Evolutionary conservation across 164 flowering plant genomes (phyloP).

Genomic region (Cinnamomum micranthum): DNA sequence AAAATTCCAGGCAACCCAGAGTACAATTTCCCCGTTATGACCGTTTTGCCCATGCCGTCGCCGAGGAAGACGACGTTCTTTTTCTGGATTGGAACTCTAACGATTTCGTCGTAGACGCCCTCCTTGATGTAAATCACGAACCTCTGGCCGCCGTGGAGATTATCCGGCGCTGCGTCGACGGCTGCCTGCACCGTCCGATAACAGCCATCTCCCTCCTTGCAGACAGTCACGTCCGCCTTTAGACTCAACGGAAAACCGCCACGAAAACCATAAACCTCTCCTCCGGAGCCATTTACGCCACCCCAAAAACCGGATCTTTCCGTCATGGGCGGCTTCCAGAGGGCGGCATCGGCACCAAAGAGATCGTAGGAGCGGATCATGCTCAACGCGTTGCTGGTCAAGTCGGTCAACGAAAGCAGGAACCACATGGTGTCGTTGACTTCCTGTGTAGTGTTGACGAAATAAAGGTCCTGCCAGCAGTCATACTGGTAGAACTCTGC

Average conservation of each 20-base stretch:
- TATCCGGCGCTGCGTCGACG: constrained; percentile 61
- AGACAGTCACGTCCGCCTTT: constrained; percentile 58
- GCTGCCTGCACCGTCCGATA: constrained; percentile 68
- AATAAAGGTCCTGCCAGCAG: constrained; percentile 66
- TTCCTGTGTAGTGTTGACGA: constrained; percentile 50
- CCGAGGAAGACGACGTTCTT: constrained; percentile 78
- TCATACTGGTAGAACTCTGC: constrained; percentile 56
- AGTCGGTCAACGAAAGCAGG: constrained; percentile 27
- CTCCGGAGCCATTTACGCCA: constrained; percentile 12
- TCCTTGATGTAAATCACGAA: constrained; percentile 65
- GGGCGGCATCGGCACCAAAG: constrained; percentile 37
- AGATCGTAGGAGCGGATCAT: constrained; percentile 55
- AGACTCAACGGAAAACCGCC: neutral
- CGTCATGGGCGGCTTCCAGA: constrained; percentile 69
- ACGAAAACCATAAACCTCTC: constrained; percentile 44
- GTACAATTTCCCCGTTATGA: constrained; percentile 66
- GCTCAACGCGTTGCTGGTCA: constrained; percentile 60
- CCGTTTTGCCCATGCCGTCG: constrained; percentile 88
- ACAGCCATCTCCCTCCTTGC: constrained; percentile 46
- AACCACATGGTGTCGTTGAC: constrained; percentile 62
- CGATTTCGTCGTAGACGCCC: constrained; percentile 76
- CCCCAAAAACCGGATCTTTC: constrained; percentile 90
- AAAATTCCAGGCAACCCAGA: constrained; percentile 52
- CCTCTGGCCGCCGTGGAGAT: constrained; percentile 16
- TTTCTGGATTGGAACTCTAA: constrained; percentile 63